Base-by-base conservation (phyloP, 306 rosid genomes). In the Astragalus glycyphyllos region DNA sequence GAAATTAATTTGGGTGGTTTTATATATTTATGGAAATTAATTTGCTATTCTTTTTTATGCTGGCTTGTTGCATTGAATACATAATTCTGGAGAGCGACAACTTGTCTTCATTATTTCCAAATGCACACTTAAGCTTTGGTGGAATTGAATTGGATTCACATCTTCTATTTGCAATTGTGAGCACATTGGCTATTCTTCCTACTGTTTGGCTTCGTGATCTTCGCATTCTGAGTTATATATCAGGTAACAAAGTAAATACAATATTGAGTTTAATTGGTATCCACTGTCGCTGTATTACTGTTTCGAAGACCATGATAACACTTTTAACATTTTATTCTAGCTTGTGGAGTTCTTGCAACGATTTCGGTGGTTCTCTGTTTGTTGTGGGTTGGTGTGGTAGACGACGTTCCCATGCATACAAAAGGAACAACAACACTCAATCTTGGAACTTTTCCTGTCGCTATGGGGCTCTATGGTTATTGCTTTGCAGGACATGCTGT, bases 401-500 rank as follows among this genome's bases (percentile, higher is more conserved):
- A 91, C 65, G 82, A 83, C n/a, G 91, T 86, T 44, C 83, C 81
- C 4, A 80, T 94, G 64, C 80, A 82, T 56, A 59, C 54, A 78
- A 71, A 80, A 65, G 92, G 92, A 45, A 41, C 51, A 74, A 82
- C 90, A 13, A 58, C 91, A 50, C 46, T 95, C 62, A 95, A 86
- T 71, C 74, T 95, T 56, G 76, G 84, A 68, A 84, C 90, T 50
- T 86, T 95, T 45, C 99, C 99, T 14, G 99, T 95, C 75, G 96
- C 97, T 47, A 46, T 95, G 62, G 99, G 99, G 69, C 96, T 95
- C 49, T 95, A 87, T 34, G 99, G 99, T 62, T 95, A 86, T 75
- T 95, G 99, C 87, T 95, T 87, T 69, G 87, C 99, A 11, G 99
- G 99, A 57, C 99, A 95, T 67, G 96, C 96, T 54, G 99, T 95